Percentiles rank a stretch among this genome's conserved stretches.
phyloP scores from a whole-genome alignment of 352 stramenopile species.

The Globisporangium uncinulatum region DNA sequence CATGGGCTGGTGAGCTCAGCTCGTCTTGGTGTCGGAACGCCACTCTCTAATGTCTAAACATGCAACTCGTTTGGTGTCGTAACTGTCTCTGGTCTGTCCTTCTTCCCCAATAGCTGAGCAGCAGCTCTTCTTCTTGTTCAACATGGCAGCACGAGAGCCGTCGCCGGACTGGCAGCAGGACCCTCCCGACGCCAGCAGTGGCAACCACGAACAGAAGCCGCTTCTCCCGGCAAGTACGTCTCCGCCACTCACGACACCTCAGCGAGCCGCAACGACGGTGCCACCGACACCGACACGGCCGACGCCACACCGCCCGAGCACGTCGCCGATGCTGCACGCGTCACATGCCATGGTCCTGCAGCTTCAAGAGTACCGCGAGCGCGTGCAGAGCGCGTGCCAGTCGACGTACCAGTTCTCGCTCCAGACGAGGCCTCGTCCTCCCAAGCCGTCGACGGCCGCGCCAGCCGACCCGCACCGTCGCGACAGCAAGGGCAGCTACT shows the following conservation, averaged over 20 bases:
- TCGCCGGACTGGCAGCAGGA: not conserved
- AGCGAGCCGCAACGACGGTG: not conserved
- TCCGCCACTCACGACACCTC: not conserved
- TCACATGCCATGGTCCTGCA: slow-evolving; percentile 62
- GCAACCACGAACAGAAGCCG: not conserved
- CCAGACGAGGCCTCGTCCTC: not conserved
- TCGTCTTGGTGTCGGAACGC: not conserved
- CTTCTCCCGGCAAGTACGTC: not conserved
- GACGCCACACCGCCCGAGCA: slow-evolving; percentile 8
- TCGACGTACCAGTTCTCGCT: slow-evolving; percentile 49
- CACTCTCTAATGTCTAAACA: not conserved
- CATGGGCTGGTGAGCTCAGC: slow-evolving; percentile 68
- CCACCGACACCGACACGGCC: not conserved
- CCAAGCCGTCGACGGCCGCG: not conserved
- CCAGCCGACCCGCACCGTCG: not conserved
- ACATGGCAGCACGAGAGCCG: not conserved
- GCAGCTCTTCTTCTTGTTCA: not conserved
- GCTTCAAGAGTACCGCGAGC: slow-evolving; percentile 46
- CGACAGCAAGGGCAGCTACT: slow-evolving; percentile 22
- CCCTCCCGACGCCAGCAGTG: too few relatives aligned
- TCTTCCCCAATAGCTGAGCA: too few relatives aligned
- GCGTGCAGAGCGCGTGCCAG: slow-evolving; percentile 32
- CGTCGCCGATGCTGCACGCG: slow-evolving; percentile 22
- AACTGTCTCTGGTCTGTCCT: too few relatives aligned
- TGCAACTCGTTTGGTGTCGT: not conserved